Evolutionary conservation across 805 yeast species (phyloP), one percentile per base, ranked within the genome.

Genomic region (Kazachstania martiniae): DNA sequence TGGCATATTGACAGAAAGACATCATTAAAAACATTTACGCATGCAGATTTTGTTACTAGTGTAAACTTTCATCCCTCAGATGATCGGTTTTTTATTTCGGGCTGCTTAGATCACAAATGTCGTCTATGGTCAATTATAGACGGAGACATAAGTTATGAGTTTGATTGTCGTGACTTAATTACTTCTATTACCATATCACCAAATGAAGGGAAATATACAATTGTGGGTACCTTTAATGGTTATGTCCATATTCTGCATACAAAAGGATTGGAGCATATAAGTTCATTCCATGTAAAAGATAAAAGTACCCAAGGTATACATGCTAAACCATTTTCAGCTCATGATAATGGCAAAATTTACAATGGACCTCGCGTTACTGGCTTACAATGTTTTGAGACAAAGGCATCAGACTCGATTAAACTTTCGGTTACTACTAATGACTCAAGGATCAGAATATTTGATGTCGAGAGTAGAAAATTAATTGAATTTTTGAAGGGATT

Each of bases 41-140:
- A 84, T 49, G 68, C 74, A n/a, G 94, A 84, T 52, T 79, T 84
- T 53, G 94, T 85, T 3, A 80, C 95, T 0, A 63, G 77, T 8
- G 81, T 81, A 3, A 69, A 67, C 31, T 87, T 87, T 53, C 94
- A 83, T 47, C 93, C 91, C 1, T 61, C 61, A 1, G 96, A 87
- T 56, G 95, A 87, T 50, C 58, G 96, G 16, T 87, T 87, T 50
- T 84, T 87, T 52, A 52, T 80, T 3, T 76, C 86, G 41, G 89
- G 94, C 5, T 79, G 89, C 32, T 60, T 86, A 40, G 94, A 85
- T 47, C 77, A 79, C 37, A 63, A 70, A 15, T 65, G 83, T 12
- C 59, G 93, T 35, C 53, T 87, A n/a, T 84, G 95, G 93, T 79
- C 89, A 1, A 77, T 87, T 18, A 62, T 86, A 29, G 96, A 87